These are phyloP conservation scores for Papiliotrema fonsecae DNA, from an alignment of 1,284 basidiomycete genomes.

Conservation along the genomic window DNA sequence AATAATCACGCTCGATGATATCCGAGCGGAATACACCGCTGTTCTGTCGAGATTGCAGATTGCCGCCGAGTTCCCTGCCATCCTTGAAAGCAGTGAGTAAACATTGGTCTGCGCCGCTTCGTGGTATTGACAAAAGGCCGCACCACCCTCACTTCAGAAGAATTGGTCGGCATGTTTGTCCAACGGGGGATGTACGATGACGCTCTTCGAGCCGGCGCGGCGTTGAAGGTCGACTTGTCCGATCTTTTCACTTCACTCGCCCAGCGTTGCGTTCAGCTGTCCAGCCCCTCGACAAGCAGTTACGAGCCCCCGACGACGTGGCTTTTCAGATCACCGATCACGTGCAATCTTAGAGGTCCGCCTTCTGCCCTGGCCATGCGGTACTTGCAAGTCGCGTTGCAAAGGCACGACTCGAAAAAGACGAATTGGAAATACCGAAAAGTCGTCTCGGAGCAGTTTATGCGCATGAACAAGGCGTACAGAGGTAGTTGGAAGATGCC, in stretches of 20 bases:
- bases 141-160: too few relatives aligned
- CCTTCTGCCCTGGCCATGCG: constrained; percentile 78
- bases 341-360: constrained; percentile 76
- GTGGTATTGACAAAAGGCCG: too few relatives aligned
- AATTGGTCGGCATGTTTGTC: constrained; percentile 74
- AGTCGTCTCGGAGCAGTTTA: constrained; percentile 67
- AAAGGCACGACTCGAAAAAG: constrained; percentile 68
- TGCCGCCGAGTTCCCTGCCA: constrained; percentile 55
- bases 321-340: constrained; percentile 68
- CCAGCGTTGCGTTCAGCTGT: constrained; percentile 72
- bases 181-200: constrained; percentile 73
- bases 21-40: constrained; percentile 77
- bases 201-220: constrained; percentile 72
- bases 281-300: constrained; percentile 49
- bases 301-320: constrained; percentile 59
- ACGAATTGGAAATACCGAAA: constrained; percentile 72
- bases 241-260: constrained; percentile 77
- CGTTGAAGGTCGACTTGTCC: constrained; percentile 77
- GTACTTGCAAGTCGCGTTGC: constrained; percentile 74
- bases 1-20: constrained; percentile 73
- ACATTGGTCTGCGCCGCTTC: too few relatives aligned
- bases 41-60: constrained; percentile 75
- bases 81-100: constrained; percentile 54
- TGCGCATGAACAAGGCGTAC: constrained; percentile 58
- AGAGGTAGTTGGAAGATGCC: constrained; percentile 54